phyloP scores from a whole-genome alignment of 1,284 basidiomycete genomes.

The Bjerkandera adusta region DNA sequence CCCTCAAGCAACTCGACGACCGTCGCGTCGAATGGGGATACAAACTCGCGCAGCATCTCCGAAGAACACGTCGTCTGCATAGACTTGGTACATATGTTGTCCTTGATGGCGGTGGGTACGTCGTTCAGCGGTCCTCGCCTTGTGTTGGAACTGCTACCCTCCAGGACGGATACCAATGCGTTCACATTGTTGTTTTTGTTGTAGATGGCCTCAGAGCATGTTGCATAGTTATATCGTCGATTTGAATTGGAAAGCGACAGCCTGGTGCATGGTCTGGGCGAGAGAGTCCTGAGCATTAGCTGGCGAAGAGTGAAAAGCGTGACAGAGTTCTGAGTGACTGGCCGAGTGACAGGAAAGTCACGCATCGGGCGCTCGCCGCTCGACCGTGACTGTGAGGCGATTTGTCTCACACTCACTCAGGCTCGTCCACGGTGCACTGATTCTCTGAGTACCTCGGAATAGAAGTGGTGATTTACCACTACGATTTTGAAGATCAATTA shows the following conservation, averaged over 20 bases:
- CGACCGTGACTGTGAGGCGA: too few species aligned
- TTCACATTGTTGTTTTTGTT: slow-evolving; percentile 42
- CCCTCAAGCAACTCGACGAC: slow-evolving; percentile 65
- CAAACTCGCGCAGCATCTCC: slow-evolving; percentile 70
- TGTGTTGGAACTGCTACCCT: slow-evolving; percentile 6
- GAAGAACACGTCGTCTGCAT: slow-evolving; percentile 83
- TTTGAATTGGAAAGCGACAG: neutral
- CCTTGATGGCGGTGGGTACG: slow-evolving; percentile 72
- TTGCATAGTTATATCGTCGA: neutral
- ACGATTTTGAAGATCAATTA: too few species aligned
- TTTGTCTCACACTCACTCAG: too few species aligned
- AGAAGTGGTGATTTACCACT: too few species aligned
- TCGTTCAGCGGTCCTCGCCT: slow-evolving; percentile 33
- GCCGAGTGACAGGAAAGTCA: too few species aligned
- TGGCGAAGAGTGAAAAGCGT: neutral
- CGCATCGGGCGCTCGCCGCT: too few species aligned
- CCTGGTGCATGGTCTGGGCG: slow-evolving; percentile 2
- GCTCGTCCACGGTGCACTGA: too few species aligned
- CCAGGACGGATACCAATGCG: slow-evolving; percentile 42
- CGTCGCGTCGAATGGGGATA: slow-evolving; percentile 86
- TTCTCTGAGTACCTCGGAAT: too few species aligned
- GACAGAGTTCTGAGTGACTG: too few species aligned
- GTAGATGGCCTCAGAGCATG: slow-evolving; percentile 2
- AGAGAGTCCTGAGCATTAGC: slow-evolving; percentile 12
- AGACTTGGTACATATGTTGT: slow-evolving; percentile 75